Conservation (phyloP, 352 stramenopile species). For the Phytophthora hibernalis region DNA sequence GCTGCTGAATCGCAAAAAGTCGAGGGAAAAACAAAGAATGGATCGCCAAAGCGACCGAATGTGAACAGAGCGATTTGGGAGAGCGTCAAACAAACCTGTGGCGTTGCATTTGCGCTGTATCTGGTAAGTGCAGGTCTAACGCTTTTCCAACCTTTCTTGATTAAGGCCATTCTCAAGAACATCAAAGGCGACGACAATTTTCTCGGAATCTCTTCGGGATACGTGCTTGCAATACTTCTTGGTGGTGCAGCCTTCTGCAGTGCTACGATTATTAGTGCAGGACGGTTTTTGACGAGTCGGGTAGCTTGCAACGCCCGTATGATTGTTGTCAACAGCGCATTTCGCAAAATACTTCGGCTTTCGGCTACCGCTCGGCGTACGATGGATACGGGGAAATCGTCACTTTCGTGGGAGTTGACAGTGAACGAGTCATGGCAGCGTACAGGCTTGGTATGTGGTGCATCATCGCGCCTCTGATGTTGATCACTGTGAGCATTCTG, state of each 20-base stretch:
- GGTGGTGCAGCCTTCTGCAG: constrained; percentile 36
- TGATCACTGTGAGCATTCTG: constrained; percentile 26
- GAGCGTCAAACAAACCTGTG: constrained; percentile 40
- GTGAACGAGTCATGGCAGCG: constrained; percentile 35
- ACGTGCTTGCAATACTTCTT: constrained; percentile 47
- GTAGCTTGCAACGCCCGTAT: constrained; percentile 54
- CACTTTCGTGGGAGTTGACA: constrained; percentile 54
- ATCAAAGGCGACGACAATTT: constrained; percentile 42
- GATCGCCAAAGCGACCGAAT: constrained; percentile 8
- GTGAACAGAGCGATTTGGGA: constrained; percentile 48
- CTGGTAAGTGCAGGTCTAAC: constrained; percentile 44
- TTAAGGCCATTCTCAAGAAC: constrained; percentile 60
- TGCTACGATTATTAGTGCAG: constrained; percentile 48
- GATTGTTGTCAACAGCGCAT: constrained; percentile 63
- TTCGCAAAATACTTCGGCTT: constrained; percentile 56
- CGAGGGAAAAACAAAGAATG: background rate
- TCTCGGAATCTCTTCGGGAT: constrained; percentile 54
- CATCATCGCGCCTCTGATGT: constrained; percentile 25
- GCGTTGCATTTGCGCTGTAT: constrained; percentile 35
- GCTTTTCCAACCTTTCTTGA: constrained; percentile 57
- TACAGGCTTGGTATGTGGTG: constrained; percentile 32
- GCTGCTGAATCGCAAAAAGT: constrained; percentile 9
- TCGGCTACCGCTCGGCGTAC: constrained; percentile 47
- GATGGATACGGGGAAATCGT: constrained; percentile 60
- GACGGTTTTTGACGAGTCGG: constrained; percentile 52